Percentiles rank a stretch among this genome's conserved stretches.
phyloP scores from a whole-genome alignment of 2,329 filamentous ascomycete species.

The Calonectria pauciramosa region DNA sequence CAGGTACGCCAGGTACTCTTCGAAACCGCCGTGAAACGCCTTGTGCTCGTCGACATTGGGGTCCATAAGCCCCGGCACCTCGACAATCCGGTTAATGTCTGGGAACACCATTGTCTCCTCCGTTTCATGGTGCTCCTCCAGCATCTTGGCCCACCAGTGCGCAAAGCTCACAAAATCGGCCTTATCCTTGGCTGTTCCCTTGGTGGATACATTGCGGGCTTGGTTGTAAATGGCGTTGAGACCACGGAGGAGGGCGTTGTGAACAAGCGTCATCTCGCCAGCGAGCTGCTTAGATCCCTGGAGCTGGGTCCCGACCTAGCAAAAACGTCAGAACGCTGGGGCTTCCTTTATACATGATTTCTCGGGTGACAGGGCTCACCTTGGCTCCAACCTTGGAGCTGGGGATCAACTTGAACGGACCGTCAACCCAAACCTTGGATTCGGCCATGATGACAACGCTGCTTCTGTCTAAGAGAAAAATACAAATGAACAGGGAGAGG shows the following conservation, averaged over 20 bases:
- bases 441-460: slow-evolving; percentile 24
- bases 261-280: slow-evolving; percentile 51
- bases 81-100: slow-evolving; percentile 51
- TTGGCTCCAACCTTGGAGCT: slow-evolving; percentile 40
- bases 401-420: slow-evolving; percentile 50
- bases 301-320: slow-evolving; percentile 19
- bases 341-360: background rate
- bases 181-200: slow-evolving; percentile 48
- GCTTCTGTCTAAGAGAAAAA: background rate
- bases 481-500: background rate
- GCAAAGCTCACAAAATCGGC: slow-evolving; percentile 51
- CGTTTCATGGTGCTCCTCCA: slow-evolving; percentile 54
- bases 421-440: slow-evolving; percentile 49
- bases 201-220: slow-evolving; percentile 48
- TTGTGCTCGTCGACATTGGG: slow-evolving; percentile 58
- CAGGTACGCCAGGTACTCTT: slow-evolving; percentile 50
- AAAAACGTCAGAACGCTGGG: background rate
- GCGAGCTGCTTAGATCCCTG: slow-evolving; percentile 39
- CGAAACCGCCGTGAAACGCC: slow-evolving; percentile 53
- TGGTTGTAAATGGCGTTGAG: slow-evolving; percentile 57
- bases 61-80: slow-evolving; percentile 55
- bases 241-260: slow-evolving; percentile 54
- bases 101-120: slow-evolving; percentile 58
- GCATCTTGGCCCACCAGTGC: slow-evolving; percentile 47
- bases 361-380: slow-evolving; percentile 15